Evolutionary conservation across 1,139 yeast species (phyloP).

Genomic region (Pichia sp.): DNA sequence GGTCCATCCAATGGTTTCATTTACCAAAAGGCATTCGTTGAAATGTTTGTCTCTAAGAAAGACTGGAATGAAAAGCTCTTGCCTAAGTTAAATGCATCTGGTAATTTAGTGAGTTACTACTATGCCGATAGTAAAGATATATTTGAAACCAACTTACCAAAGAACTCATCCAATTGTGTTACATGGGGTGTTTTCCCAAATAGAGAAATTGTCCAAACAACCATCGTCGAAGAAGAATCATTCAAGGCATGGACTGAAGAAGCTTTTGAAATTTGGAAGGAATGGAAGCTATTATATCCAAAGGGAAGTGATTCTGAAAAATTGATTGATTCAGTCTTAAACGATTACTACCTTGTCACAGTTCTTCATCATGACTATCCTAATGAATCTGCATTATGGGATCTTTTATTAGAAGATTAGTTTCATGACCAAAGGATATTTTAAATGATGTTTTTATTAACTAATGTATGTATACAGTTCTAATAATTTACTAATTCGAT

Average conservation of each 20-base stretch:
- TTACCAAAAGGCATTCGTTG: constrained; percentile 93
- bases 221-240: constrained; percentile 84
- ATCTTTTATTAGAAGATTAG: constrained; percentile 41
- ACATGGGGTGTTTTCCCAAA: constrained; percentile 97
- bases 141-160: constrained; percentile 60
- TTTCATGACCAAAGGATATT: not conserved
- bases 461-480: not conserved
- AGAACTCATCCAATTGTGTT: constrained; percentile 62
- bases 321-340: constrained; percentile 59
- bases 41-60: constrained; percentile 70
- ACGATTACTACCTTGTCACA: constrained; percentile 72
- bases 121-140: constrained; percentile 59
- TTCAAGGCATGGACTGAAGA: constrained; percentile 94
- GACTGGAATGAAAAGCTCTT: constrained; percentile 62
- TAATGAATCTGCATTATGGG: constrained; percentile 79
- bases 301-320: constrained; percentile 52
- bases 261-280: constrained; percentile 86
- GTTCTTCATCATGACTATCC: constrained; percentile 83
- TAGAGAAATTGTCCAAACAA: constrained; percentile 82
- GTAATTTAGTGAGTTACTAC: constrained; percentile 60
- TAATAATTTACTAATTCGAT: no score
- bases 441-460: not conserved
- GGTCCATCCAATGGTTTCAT: constrained; percentile 91
- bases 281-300: constrained; percentile 85
- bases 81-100: constrained; percentile 47